phyloP scores from a whole-genome alignment of 768 basidiomycete genomes.

The Mycena galopus region DNA sequence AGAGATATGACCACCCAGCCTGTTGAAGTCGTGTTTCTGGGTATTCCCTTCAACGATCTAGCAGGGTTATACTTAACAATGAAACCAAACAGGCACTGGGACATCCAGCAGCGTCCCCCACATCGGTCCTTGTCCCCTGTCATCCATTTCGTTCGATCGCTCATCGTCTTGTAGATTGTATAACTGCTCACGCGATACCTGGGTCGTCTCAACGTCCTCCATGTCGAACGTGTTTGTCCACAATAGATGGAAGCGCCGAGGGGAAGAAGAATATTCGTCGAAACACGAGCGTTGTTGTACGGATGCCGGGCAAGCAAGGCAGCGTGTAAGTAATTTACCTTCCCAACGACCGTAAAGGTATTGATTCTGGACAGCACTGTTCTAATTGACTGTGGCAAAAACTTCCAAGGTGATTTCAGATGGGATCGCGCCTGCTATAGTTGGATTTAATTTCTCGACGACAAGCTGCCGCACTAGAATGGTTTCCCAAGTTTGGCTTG shows the following conservation, averaged over 20 bases:
- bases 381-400: conserved; percentile 89
- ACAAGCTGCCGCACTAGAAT: conserved; percentile 56
- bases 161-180: conserved; percentile 61
- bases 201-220: conserved; percentile 44
- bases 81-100: conserved; percentile 25
- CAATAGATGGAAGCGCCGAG: conserved; percentile 63
- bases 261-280: conserved; percentile 89
- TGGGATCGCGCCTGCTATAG: conserved; percentile 56
- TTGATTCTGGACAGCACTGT: conserved; percentile 65
- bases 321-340: conserved; percentile 60
- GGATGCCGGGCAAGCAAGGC: conserved; percentile 58
- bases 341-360: background rate
- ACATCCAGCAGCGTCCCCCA: conserved; percentile 32
- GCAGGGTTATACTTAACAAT: background rate
- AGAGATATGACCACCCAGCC: background rate
- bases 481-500: conserved; percentile 78
- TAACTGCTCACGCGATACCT: conserved; percentile 72
- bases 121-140: conserved; percentile 16
- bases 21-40: conserved; percentile 28
- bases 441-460: conserved; percentile 44
- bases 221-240: conserved; percentile 78
- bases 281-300: conserved; percentile 82
- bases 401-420: conserved; percentile 64
- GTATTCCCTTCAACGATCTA: background rate
- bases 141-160: conserved; percentile 53